Conservation (phyloP, 2,329 filamentous ascomycete genomes). For the Westerdykella sp. region DNA sequence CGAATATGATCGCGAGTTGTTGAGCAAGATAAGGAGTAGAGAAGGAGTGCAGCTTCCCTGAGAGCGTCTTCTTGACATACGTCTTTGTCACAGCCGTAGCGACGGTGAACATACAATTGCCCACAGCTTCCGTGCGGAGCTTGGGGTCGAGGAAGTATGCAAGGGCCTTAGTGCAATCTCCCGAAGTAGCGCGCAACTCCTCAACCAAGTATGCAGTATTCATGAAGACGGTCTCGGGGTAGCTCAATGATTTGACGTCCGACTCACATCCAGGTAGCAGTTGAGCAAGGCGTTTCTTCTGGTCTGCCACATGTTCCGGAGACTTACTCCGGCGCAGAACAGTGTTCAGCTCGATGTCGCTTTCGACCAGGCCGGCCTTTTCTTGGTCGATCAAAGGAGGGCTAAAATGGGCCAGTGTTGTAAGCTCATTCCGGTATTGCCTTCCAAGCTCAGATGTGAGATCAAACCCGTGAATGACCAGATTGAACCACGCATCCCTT, state of each 20-base stretch:
- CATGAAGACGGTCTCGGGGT: constrained; percentile 86
- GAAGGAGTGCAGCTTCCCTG: constrained; percentile 66
- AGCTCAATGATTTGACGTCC: constrained; percentile 76
- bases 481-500: constrained; percentile 96
- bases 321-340: constrained; percentile 82
- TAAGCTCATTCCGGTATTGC: constrained; percentile 68
- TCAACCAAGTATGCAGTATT: constrained; percentile 88
- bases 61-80: constrained; percentile 71
- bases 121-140: constrained; percentile 56
- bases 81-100: constrained; percentile 66
- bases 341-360: constrained; percentile 93
- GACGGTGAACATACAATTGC: constrained; percentile 57
- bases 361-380: constrained; percentile 83
- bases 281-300: constrained; percentile 70
- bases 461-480: constrained; percentile 87
- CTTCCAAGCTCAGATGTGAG: constrained; percentile 66
- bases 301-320: constrained; percentile 67
- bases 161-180: constrained; percentile 83
- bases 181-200: constrained; percentile 74
- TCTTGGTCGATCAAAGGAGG: constrained; percentile 82
- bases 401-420: constrained; percentile 79
- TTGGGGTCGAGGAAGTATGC: constrained; percentile 94
- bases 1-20: constrained; percentile 79
- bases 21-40: constrained; percentile 87
- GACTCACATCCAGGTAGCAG: constrained; percentile 69